phyloP scores from a whole-genome alignment of 257 asterid species.

The Prunella vulgaris region DNA sequence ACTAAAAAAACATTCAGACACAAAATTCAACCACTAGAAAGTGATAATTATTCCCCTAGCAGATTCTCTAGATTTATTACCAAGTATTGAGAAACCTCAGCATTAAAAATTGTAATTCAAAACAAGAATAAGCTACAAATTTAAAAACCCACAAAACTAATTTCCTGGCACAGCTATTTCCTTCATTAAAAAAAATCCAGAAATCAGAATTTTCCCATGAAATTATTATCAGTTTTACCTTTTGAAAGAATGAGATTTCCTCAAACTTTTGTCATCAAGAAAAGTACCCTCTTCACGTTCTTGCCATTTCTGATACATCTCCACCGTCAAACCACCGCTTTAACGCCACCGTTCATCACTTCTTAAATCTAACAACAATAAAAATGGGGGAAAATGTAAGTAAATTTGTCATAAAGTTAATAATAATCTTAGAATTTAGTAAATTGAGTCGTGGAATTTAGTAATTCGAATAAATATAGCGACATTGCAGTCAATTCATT shows the following conservation, averaged over 20 bases:
- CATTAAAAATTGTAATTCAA: background rate
- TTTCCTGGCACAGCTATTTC: background rate
- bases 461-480: too few relatives aligned
- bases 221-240: constrained; percentile 48
- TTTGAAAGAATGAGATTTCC: constrained; percentile 50
- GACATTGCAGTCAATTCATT: too few relatives aligned
- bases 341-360: background rate
- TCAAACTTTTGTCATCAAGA: constrained; percentile 49
- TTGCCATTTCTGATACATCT: constrained; percentile 51
- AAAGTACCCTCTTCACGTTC: constrained; percentile 44
- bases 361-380: background rate
- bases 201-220: background rate
- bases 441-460: too few relatives aligned
- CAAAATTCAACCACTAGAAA: background rate
- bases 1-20: background rate
- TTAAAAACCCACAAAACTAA: background rate
- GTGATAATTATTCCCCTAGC: background rate
- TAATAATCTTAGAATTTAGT: too few relatives aligned
- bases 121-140: background rate
- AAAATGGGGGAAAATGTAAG: background rate
- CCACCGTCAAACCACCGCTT: constrained; percentile 12
- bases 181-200: background rate
- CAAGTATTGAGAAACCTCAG: background rate
- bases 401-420: too few relatives aligned
- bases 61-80: background rate